These are phyloP conservation scores for Triangularia setosa DNA, from an alignment of 2,329 filamentous ascomycete genomes.

Conservation along the genomic window DNA sequence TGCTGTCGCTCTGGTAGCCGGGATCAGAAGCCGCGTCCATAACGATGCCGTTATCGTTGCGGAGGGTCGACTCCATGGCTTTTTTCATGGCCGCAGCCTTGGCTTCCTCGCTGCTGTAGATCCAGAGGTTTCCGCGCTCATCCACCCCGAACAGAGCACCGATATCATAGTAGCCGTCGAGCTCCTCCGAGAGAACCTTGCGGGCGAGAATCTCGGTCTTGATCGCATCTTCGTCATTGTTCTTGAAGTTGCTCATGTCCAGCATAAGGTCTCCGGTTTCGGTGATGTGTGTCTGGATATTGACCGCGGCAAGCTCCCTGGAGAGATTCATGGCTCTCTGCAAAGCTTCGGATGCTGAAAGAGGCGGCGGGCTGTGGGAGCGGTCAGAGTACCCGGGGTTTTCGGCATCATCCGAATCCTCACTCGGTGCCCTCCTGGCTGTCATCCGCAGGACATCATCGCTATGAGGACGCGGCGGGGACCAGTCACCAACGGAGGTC, in stretches of 20 bases:
- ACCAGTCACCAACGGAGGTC: slow-evolving; percentile 50
- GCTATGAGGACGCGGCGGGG: slow-evolving; percentile 46
- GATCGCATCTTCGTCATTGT: slow-evolving; percentile 85
- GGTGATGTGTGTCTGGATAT: slow-evolving; percentile 90
- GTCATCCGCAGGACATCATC: slow-evolving; percentile 51
- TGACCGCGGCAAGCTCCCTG: slow-evolving; percentile 80
- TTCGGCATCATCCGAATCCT: slow-evolving; percentile 38
- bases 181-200: slow-evolving; percentile 85
- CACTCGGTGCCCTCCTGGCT: slow-evolving; percentile 36
- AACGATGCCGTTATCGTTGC: slow-evolving; percentile 48
- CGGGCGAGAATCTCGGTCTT: slow-evolving; percentile 90
- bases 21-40: slow-evolving; percentile 88
- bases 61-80: slow-evolving; percentile 50
- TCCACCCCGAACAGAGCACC: slow-evolving; percentile 93
- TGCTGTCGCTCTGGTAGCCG: slow-evolving; percentile 90
- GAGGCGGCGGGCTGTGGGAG: slow-evolving; percentile 72
- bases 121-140: slow-evolving; percentile 97
- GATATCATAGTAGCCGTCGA: slow-evolving; percentile 94
- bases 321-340: slow-evolving; percentile 80
- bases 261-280: slow-evolving; percentile 93
- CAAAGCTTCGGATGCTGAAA: slow-evolving; percentile 70
- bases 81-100: slow-evolving; percentile 80
- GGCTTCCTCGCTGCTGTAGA: slow-evolving; percentile 95
- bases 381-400: slow-evolving; percentile 46
- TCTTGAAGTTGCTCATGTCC: slow-evolving; percentile 96